Base-by-base conservation (phyloP, 441 rosid species). In the Bocquillonia castaneifolia region DNA sequence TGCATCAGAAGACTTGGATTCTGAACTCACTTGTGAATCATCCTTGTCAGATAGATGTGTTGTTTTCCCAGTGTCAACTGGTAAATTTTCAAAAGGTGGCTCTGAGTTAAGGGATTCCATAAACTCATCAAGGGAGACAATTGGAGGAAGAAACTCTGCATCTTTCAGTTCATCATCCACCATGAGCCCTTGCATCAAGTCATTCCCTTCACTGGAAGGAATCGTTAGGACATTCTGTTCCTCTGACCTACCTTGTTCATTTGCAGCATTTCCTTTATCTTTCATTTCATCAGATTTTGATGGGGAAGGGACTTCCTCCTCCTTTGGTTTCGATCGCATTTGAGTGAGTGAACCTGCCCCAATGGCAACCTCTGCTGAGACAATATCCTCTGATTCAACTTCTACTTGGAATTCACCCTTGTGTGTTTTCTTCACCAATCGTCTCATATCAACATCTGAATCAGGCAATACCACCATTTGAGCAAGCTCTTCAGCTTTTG, bases 321-420 rank as follows among this genome's bases (percentile, higher is more conserved):
- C 76, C 54, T 80, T 68, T n/a, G 64, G 60, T 72, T 72, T 81
- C 52, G 82, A 75, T 18, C 51, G 78, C 51, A 53, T 66, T 39
- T 2, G 80, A 57, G 64, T 57, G 10, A 72, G 72, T 44, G 82
- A 80, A 67, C 80, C 77, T 63, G 72, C 34, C 54, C 84, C 90
- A 63, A 76, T 78, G 55, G 94, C 86, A 68, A 83, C 88, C 70
- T 87, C 96, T 20, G 72, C 79, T 23, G 88, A 76, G 45, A 88
- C 68, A 67, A 64, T 71, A 64, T 93, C 91, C 55, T 72, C 74
- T 54, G 83, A 85, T 48, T 87, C 97, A 59, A 88, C 80, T 75
- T 93, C 97, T 26, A 93, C 96, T 77, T 88, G 96, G 74, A 91
- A 79, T 78, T 93, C 98, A 31, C 98, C 98, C 80, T 93, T 93